Evolutionary conservation across 345 rosid genomes (phyloP).

Genomic region (Acer campestre): DNA sequence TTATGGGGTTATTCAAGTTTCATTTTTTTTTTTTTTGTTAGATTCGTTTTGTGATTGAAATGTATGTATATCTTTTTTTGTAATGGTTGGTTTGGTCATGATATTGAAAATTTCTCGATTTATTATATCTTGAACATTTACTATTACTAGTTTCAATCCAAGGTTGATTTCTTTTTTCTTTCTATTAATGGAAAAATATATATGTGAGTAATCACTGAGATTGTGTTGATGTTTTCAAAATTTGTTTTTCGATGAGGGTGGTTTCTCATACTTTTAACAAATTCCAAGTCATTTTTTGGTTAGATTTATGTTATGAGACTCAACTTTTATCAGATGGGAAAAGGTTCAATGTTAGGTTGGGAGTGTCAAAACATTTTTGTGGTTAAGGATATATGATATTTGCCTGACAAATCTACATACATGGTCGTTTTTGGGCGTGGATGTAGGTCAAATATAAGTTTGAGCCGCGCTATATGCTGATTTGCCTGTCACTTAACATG

Average conservation of each 20-base stretch:
- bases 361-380: not conserved
- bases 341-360: too few species aligned
- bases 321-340: too few species aligned
- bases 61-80: too few species aligned
- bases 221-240: not conserved
- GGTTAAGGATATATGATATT: not conserved
- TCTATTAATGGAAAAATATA: not conserved
- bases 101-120: not conserved
- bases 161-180: not conserved
- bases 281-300: not conserved
- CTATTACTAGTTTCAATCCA: not conserved
- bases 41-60: too few species aligned
- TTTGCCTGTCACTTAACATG: not conserved
- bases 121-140: not conserved
- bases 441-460: not conserved
- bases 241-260: too few species aligned
- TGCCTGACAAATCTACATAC: not conserved
- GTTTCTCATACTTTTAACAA: too few species aligned
- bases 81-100: too few species aligned
- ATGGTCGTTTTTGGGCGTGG: not conserved
- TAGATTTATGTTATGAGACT: not conserved
- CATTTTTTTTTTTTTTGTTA: too few species aligned
- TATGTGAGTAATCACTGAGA: not conserved
- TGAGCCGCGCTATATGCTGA: too few species aligned
- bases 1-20: too few species aligned